Conservation (phyloP, 192 early-diverging fungal species). For the Coemansia reversa region DNA sequence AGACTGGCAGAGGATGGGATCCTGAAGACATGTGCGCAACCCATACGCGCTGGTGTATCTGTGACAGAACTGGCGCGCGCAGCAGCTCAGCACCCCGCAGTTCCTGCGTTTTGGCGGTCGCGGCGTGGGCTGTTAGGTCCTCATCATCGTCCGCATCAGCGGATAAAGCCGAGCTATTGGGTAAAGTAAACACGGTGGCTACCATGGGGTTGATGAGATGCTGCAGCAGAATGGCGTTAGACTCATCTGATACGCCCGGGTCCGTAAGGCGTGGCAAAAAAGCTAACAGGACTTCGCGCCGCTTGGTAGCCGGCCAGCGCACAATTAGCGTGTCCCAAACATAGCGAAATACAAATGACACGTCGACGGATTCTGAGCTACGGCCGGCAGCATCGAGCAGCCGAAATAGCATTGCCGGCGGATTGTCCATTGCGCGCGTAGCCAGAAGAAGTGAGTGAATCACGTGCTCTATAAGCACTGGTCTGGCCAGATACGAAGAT, state of each 20-base stretch:
- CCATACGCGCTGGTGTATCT: conserved; percentile 50
- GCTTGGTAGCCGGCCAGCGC: conserved; percentile 70
- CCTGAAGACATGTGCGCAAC: conserved; percentile 36
- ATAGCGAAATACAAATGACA: conserved; percentile 38
- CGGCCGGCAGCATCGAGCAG: conserved; percentile 41
- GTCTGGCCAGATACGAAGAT: conserved; percentile 29
- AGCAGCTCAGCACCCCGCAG: conserved; percentile 44
- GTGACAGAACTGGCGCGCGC: conserved; percentile 24
- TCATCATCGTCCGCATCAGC: conserved; percentile 55
- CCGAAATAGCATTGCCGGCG: conserved; percentile 39
- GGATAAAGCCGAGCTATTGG: conserved; percentile 55
- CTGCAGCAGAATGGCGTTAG: conserved; percentile 73
- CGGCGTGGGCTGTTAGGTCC: conserved; percentile 62
- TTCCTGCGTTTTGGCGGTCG: conserved; percentile 35
- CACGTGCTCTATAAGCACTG: conserved; percentile 31
- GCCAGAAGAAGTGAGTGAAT: conserved; percentile 36
- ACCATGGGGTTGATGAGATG: conserved; percentile 85
- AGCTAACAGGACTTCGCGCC: conserved; percentile 37
- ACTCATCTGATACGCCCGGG: conserved; percentile 53
- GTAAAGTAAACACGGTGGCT: conserved; percentile 58
- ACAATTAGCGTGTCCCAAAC: conserved; percentile 48
- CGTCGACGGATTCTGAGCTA: conserved; percentile 39
- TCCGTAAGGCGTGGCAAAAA: conserved; percentile 80
- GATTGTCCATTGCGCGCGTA: conserved; percentile 29
- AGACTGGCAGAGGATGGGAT: conserved; percentile 20